These are phyloP conservation scores for Sporothrix mexicana DNA, from an alignment of 2,329 filamentous ascomycete genomes.

Conservation along the genomic window DNA sequence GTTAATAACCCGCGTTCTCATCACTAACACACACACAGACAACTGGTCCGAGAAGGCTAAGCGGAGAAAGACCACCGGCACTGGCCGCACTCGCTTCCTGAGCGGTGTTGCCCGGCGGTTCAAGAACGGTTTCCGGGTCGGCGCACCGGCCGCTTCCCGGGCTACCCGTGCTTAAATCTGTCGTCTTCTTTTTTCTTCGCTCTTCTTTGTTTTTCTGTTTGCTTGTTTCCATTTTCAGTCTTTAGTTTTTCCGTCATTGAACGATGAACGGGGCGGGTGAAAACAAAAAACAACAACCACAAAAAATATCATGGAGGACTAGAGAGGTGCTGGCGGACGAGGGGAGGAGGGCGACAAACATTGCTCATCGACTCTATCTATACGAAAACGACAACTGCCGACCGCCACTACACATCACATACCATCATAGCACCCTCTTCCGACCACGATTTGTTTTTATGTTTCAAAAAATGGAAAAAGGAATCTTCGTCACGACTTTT, in stretches of 20 bases:
- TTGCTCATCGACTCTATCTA: background rate
- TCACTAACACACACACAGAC: slow-evolving; percentile 61
- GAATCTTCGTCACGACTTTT: background rate
- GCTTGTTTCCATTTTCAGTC: slow-evolving; percentile 23
- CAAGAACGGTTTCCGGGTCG: slow-evolving; percentile 97
- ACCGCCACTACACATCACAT: background rate
- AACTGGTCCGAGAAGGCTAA: slow-evolving; percentile 99
- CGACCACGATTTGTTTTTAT: background rate
- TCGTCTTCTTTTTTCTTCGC: background rate
- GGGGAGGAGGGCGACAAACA: background rate
- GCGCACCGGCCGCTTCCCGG: slow-evolving; percentile 82
- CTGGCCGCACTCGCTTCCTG: slow-evolving; percentile 93
- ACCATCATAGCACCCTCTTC: background rate
- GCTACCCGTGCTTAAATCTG: slow-evolving; percentile 57
- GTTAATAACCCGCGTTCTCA: background rate
- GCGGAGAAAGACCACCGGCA: slow-evolving; percentile 98
- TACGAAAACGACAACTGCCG: background rate
- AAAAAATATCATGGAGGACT: slow-evolving; percentile 1
- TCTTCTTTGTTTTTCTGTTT: slow-evolving; percentile 17
- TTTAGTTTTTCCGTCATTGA: slow-evolving; percentile 11
- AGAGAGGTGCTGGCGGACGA: slow-evolving; percentile 16
- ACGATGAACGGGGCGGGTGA: slow-evolving; percentile 22
- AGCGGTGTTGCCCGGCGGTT: slow-evolving; percentile 91
- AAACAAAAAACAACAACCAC: slow-evolving; percentile 9
- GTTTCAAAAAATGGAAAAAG: slow-evolving; percentile 4